Evolutionary conservation across 148 eudicot species (phyloP), one percentile per base, ranked within the genome.

Genomic region (Arctostaphylos glauca): DNA sequence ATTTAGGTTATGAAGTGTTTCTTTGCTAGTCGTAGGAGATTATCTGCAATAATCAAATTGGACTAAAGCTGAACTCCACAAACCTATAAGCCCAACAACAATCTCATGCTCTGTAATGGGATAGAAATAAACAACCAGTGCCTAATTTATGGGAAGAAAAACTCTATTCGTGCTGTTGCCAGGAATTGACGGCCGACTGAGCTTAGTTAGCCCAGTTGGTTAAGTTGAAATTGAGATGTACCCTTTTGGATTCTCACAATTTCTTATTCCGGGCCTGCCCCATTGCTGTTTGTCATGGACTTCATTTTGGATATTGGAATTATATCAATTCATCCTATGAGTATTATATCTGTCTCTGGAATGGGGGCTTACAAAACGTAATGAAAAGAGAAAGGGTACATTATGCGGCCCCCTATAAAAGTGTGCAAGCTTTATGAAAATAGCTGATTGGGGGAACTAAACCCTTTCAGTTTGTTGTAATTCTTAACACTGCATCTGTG

Each of bases 271-370:
- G 62, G 48, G 44, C 31, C 31, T 58, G 23, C 19, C 48, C 80
- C 15, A 46, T 8, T 25, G 47, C 48, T 38, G 25, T 54, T 55
- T 38, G 14, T 55, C 31, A 38, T 85, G 25, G 80, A 50, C 76
- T 19, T 6, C 78, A 66, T 74, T 78, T 16, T 82, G 49, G 80
- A 74, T 49, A 47, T 85, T 74, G 68, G 71, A 70, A 62, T 31
- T 7, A 64, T 84, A 41, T 50, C 55, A 58, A 6, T 55, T 21
- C 68, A 19, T 25, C 48, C 62, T 18, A 58, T 58, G 62, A 18
- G 13, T 25, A 49, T 47, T 76, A 56, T 49, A 52, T 49, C 56
- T 15, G 3, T 76, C 49, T 18, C 59, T 50, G 48, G 38, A 43
- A 44, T 72, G 49, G 8, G 47, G 25, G 13, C 2, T 66, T 21